These are phyloP conservation scores for Phoma herbarum DNA, from an alignment of 2,329 filamentous ascomycete species.

Conservation along the genomic window DNA sequence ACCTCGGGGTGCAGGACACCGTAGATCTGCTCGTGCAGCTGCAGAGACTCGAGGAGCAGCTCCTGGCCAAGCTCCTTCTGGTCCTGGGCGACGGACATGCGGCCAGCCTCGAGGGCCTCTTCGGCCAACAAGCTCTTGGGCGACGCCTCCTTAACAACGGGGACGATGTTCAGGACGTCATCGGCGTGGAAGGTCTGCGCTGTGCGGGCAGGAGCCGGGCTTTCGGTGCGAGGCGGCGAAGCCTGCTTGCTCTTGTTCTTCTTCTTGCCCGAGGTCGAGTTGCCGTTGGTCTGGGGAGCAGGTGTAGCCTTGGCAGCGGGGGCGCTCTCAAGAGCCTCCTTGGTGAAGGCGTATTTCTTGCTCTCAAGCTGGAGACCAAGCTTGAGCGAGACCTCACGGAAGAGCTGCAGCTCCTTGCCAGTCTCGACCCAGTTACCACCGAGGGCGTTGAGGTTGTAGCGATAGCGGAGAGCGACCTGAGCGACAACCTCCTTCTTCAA, in stretches of 20 bases:
- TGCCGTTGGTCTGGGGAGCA: constrained; percentile 49
- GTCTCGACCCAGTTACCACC: constrained; percentile 71
- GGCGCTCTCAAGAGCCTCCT: constrained; percentile 39
- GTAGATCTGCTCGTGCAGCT: constrained; percentile 97
- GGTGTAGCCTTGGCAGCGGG: constrained; percentile 27
- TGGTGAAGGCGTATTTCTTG: constrained; percentile 76
- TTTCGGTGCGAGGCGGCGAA: constrained; percentile 57
- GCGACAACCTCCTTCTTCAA: constrained; percentile 74
- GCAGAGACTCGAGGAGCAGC: constrained; percentile 92
- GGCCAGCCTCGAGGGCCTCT: constrained; percentile 93
- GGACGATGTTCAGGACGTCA: constrained; percentile 92
- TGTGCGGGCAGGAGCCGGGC: constrained; percentile 56
- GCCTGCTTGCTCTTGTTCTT: constrained; percentile 66
- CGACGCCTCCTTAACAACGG: constrained; percentile 91
- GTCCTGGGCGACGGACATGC: constrained; percentile 93
- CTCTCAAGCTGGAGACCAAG: constrained; percentile 87
- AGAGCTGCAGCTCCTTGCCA: constrained; percentile 79
- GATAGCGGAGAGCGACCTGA: constrained; percentile 77
- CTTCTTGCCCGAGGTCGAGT: constrained; percentile 54
- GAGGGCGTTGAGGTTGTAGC: constrained; percentile 71
- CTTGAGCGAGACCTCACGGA: constrained; percentile 89
- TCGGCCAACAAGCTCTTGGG: constrained; percentile 91
- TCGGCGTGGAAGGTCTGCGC: constrained; percentile 78
- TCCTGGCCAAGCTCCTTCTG: constrained; percentile 97
- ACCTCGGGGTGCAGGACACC: constrained; percentile 97